phyloP scores from a whole-genome alignment of 192 early-diverging fungal genomes.

The Backusella tarrabulga region DNA sequence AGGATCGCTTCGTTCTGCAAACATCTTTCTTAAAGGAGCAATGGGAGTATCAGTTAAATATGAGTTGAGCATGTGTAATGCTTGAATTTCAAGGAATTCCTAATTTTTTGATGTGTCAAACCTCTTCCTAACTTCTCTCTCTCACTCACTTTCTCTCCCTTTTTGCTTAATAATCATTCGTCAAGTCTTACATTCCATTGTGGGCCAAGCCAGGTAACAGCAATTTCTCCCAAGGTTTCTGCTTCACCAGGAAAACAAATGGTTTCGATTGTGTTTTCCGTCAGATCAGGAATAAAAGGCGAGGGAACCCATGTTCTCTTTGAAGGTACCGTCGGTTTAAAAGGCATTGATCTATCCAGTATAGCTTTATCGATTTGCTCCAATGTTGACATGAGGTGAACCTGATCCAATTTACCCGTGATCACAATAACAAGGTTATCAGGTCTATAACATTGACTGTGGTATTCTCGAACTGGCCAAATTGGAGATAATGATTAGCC shows the following conservation, averaged over 20 bases:
- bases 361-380: slow-evolving; percentile 50
- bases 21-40: slow-evolving; percentile 48
- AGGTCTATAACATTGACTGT: slow-evolving; percentile 54
- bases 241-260: slow-evolving; percentile 56
- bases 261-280: slow-evolving; percentile 33
- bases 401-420: slow-evolving; percentile 46
- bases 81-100: slow-evolving; percentile 26
- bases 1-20: slow-evolving; percentile 57
- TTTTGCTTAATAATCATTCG: too few relatives aligned
- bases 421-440: slow-evolving; percentile 59
- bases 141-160: neutral
- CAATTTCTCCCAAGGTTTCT: slow-evolving; percentile 52
- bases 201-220: slow-evolving; percentile 53
- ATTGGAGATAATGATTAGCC: neutral
- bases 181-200: slow-evolving; percentile 38
- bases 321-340: slow-evolving; percentile 21
- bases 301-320: slow-evolving; percentile 55
- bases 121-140: too few relatives aligned
- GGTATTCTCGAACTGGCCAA: slow-evolving; percentile 34
- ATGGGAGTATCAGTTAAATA: slow-evolving; percentile 59
- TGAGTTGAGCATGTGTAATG: slow-evolving; percentile 29
- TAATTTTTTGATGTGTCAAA: slow-evolving; percentile 1
- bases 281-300: slow-evolving; percentile 36
- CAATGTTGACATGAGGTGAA: slow-evolving; percentile 41
- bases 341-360: slow-evolving; percentile 22